Percentiles rank a stretch among this genome's conserved stretches.
Evolutionary conservation across 805 yeast species (phyloP).

Genomic region (Candida namnaoensis): DNA sequence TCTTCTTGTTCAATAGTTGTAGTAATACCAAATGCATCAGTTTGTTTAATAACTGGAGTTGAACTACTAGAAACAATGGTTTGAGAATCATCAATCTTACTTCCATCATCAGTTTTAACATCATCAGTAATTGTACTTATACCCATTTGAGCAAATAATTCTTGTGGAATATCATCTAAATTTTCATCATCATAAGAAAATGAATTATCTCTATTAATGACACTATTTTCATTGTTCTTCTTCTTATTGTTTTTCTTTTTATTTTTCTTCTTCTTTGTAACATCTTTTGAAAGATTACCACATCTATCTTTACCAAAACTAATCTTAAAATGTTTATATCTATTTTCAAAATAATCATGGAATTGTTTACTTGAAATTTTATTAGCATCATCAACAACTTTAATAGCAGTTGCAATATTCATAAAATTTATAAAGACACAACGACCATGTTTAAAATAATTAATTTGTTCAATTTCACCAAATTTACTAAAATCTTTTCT

Average conservation of each 20-base stretch:
- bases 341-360: conserved; percentile 30
- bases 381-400: conserved; percentile 51
- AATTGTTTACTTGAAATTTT: conserved; percentile 23
- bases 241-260: conserved; percentile 13
- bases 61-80: too few relatives aligned
- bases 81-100: neutral
- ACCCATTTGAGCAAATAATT: conserved; percentile 16
- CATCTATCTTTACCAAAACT: conserved; percentile 76
- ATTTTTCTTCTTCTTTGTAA: conserved; percentile 33
- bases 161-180: conserved; percentile 10
- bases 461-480: conserved; percentile 73
- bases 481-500: conserved; percentile 52
- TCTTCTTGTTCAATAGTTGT: neutral
- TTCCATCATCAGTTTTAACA: neutral
- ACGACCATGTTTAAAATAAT: conserved; percentile 56
- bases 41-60: neutral
- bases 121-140: conserved; percentile 4
- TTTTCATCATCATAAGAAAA: neutral
- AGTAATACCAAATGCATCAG: conserved; percentile 13
- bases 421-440: conserved; percentile 73
- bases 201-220: neutral
- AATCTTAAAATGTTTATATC: conserved; percentile 47
- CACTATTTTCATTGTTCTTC: neutral
- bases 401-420: conserved; percentile 55
- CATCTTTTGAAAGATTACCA: conserved; percentile 59